Conservation (phyloP, 164 flowering plant genomes). For the Houttuynia cordata region DNA sequence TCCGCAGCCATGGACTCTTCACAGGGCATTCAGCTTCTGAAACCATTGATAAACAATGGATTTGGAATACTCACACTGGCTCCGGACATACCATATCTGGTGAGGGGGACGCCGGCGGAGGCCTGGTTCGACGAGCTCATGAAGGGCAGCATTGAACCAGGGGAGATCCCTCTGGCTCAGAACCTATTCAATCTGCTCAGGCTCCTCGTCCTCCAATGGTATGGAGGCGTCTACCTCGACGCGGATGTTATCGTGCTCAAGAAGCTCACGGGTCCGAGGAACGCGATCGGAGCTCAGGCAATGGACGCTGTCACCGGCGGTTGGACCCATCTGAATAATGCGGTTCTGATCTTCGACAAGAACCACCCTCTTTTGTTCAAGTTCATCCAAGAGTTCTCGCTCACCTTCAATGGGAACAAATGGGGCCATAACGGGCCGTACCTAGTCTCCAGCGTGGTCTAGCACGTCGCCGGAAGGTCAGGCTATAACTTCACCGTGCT, state of each 20-base stretch:
- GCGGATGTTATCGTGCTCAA: slow-evolving; percentile 36
- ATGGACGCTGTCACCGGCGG: slow-evolving; percentile 10
- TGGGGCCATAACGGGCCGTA: slow-evolving; percentile 97
- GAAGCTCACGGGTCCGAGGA: slow-evolving; percentile 22
- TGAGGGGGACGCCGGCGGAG: slow-evolving; percentile 55
- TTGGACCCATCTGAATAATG: slow-evolving; percentile 81
- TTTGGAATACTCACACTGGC: slow-evolving; percentile 35
- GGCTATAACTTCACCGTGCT: slow-evolving; percentile 39
- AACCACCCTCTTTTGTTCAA: slow-evolving; percentile 49
- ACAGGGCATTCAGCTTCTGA: slow-evolving; percentile 27
- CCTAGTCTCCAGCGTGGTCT: slow-evolving; percentile 62
- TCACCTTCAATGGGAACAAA: slow-evolving; percentile 57
- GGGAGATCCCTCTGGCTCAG: slow-evolving; percentile 32
- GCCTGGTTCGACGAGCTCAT: slow-evolving; percentile 47
- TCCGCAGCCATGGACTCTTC: slow-evolving; percentile 51
- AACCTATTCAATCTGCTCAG: slow-evolving; percentile 43
- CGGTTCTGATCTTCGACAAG: slow-evolving; percentile 64
- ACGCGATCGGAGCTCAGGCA: slow-evolving; percentile 40
- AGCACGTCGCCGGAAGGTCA: slow-evolving; percentile 11
- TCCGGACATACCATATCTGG: slow-evolving; percentile 46
- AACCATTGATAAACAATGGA: slow-evolving; percentile 35
- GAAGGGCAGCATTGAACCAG: slow-evolving; percentile 32
- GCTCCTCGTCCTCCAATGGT: slow-evolving; percentile 34
- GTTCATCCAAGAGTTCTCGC: slow-evolving; percentile 65
- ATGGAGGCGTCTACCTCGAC: slow-evolving; percentile 44